These are phyloP conservation scores for Rhizophora mangle DNA, from an alignment of 345 rosid species.

Conservation along the genomic window DNA sequence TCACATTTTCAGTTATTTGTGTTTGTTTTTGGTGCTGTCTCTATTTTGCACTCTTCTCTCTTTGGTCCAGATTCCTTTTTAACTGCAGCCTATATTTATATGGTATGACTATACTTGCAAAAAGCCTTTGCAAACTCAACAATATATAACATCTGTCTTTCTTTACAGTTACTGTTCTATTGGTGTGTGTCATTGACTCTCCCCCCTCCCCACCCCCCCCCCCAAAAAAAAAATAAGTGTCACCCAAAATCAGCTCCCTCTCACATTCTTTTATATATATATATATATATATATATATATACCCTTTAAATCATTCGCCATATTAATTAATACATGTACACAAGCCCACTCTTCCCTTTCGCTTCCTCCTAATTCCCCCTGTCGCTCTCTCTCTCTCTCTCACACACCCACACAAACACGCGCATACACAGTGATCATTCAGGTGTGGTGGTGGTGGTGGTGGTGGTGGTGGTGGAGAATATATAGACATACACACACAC, in stretches of 20 bases:
- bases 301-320: constrained; percentile 16
- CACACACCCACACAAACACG: constrained; percentile 7
- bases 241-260: constrained; percentile 3
- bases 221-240: constrained; percentile 6
- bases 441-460: too few species aligned
- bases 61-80: neutral
- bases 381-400: constrained; percentile 9
- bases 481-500: too few species aligned
- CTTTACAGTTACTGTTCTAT: constrained; percentile 35
- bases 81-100: neutral
- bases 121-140: neutral
- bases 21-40: constrained; percentile 15
- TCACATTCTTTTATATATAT: neutral
- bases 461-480: too few species aligned
- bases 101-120: constrained; percentile 9
- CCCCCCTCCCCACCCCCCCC: neutral
- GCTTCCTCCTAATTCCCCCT: constrained; percentile 1
- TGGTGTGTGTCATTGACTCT: constrained; percentile 30
- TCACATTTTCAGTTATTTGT: constrained; percentile 41
- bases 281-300: too few species aligned
- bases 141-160: neutral
- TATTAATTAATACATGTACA: constrained; percentile 28
- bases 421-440: too few species aligned
- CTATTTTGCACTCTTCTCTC: neutral
- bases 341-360: constrained; percentile 22